These are phyloP conservation scores for Citrus trifoliata DNA, from an alignment of 345 rosid species.

Conservation along the genomic window DNA sequence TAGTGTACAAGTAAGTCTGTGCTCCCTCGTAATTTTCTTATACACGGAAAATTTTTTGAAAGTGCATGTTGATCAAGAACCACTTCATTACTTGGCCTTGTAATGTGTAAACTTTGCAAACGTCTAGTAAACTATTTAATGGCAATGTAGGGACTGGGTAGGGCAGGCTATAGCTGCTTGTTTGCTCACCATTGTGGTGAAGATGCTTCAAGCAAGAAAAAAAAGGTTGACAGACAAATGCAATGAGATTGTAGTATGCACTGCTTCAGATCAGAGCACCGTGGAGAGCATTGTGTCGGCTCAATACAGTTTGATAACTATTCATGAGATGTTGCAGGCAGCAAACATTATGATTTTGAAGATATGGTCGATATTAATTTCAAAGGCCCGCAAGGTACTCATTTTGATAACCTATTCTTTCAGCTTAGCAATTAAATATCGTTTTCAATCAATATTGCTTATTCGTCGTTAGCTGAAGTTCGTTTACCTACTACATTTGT, in stretches of 20 bases:
- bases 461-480: neutral
- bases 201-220: constrained; percentile 56
- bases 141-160: constrained; percentile 65
- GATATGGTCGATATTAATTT: constrained; percentile 57
- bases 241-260: constrained; percentile 60
- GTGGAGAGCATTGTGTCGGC: constrained; percentile 80
- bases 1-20: constrained; percentile 57
- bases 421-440: neutral
- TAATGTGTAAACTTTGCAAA: neutral
- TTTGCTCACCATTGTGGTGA: constrained; percentile 42
- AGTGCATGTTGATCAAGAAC: neutral
- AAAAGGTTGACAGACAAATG: constrained; percentile 25
- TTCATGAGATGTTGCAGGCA: constrained; percentile 51
- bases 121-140: neutral
- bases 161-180: constrained; percentile 61
- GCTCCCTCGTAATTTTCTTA: neutral
- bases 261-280: constrained; percentile 52
- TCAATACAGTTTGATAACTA: constrained; percentile 51
- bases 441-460: neutral
- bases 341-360: constrained; percentile 65
- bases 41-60: neutral
- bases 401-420: neutral
- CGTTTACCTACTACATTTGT: neutral
- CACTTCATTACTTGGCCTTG: neutral
- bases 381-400: constrained; percentile 62